Conservation (phyloP, 202 grass and related monocot species). For the Schoenoplectus tabernaemontani region DNA sequence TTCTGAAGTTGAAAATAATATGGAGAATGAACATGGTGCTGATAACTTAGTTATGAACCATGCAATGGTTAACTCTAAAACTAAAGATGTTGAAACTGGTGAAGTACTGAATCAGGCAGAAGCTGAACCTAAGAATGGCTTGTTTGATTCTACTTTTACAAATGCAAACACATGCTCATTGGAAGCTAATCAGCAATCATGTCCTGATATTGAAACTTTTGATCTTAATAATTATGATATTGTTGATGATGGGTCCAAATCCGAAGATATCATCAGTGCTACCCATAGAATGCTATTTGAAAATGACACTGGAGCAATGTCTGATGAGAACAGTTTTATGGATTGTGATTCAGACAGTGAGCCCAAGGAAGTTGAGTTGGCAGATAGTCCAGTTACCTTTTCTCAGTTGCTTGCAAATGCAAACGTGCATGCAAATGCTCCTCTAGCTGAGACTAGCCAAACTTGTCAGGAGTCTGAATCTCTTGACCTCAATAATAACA, state of each 20-base stretch:
- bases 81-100: slow-evolving; percentile 1
- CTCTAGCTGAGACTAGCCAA: slow-evolving; percentile 16
- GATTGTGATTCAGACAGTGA: slow-evolving; percentile 10
- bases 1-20: not conserved
- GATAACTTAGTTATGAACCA: not conserved
- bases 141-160: slow-evolving; percentile 13
- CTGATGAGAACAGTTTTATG: slow-evolving; percentile 23
- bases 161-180: not conserved
- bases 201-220: slow-evolving; percentile 25
- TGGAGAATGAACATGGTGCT: not conserved
- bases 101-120: not conserved
- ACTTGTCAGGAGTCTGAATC: slow-evolving; percentile 13
- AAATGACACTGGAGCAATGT: slow-evolving; percentile 15
- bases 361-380: slow-evolving; percentile 13
- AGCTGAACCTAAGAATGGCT: not conserved
- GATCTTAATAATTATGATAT: slow-evolving; percentile 29
- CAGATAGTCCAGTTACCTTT: slow-evolving; percentile 15
- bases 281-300: slow-evolving; percentile 19
- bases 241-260: slow-evolving; percentile 8
- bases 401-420: slow-evolving; percentile 26
- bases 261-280: slow-evolving; percentile 12
- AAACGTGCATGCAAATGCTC: slow-evolving; percentile 23
- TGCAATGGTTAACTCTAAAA: not conserved
- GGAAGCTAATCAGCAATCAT: slow-evolving; percentile 9
- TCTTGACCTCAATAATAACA: slow-evolving; percentile 18